A percentile compares a stretch with the other conserved stretches of the same genome.
These are phyloP conservation scores for Tolypocladium guangdongense DNA, from an alignment of 2,329 filamentous ascomycete species.

Conservation along the genomic window DNA sequence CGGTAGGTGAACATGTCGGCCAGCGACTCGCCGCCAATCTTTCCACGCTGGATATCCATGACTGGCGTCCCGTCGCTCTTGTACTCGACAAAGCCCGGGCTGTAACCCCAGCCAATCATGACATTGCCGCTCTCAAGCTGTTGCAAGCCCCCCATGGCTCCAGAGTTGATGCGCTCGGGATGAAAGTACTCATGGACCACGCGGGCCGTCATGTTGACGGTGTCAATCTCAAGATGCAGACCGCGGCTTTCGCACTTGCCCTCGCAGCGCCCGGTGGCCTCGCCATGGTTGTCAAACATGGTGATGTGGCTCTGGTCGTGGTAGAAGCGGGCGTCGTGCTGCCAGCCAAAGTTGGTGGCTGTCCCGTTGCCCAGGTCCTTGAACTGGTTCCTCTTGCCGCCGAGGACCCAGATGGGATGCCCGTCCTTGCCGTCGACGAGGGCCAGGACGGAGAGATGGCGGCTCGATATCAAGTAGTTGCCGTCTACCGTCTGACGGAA, in stretches of 20 bases:
- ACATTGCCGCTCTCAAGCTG: constrained; percentile 16
- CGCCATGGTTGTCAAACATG: constrained; percentile 28
- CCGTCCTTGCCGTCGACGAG: background rate
- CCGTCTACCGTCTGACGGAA: background rate
- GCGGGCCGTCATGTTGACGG: constrained; percentile 15
- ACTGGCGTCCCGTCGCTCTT: background rate
- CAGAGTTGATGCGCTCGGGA: constrained; percentile 13
- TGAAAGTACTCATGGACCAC: constrained; percentile 19
- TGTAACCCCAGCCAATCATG: constrained; percentile 8
- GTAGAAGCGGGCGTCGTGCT: constrained; percentile 25
- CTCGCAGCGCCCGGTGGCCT: constrained; percentile 17
- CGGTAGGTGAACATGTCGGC: constrained; percentile 18
- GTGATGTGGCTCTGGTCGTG: constrained; percentile 18
- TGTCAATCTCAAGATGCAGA: constrained; percentile 17
- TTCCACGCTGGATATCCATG: constrained; percentile 6
- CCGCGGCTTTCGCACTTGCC: constrained; percentile 1
- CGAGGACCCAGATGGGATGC: constrained; percentile 21
- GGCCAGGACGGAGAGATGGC: background rate
- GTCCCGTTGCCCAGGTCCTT: constrained; percentile 20
- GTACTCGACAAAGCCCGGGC: background rate
- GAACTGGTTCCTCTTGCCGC: constrained; percentile 24
- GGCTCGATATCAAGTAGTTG: background rate
- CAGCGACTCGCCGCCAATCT: constrained; percentile 9
- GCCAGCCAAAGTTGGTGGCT: constrained; percentile 26
- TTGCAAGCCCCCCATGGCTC: constrained; percentile 16